Base-by-base conservation (phyloP, 2,329 filamentous ascomycete genomes). In the Aspergillus cejpii region DNA sequence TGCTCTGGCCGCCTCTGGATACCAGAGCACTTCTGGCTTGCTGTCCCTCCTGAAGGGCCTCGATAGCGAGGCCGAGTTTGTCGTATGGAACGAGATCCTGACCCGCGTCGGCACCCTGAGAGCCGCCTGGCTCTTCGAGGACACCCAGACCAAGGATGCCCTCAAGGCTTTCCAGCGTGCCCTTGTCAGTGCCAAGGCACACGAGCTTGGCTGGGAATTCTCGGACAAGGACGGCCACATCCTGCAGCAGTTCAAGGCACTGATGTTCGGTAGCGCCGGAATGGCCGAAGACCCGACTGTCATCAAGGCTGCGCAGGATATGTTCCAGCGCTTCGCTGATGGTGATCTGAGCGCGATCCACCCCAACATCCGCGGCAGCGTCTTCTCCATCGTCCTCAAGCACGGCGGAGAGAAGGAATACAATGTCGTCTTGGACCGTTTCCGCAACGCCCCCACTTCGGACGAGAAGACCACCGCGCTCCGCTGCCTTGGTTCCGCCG, bases 51-150 rank as follows among this genome's bases (percentile, higher is more conserved):
- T 97, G 43, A 86, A 94, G 65, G 83, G 85, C 39, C 92, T 97
- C 62, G 80, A 83, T 60, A 74, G 70, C 50, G 91, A 97, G 71
- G 75, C 81, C 1, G 87, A 94, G 59, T 96, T 89, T 54, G 87
- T 96, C 29, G 91, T 97, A 2, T 97, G 91, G 91, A 89, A 87
- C 55, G 90, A 96, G 67, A 87, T 97, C 47, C 78, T 89, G 39
- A 78, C 84, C 37, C 83, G 89, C 37, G 78, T 96, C 47, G 80
- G 79, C 19, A 77, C 82, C n/a, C 78, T 97, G 27, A 85, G 90
- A 55, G 79, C 79, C 42, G 86, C 91, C 6, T 97, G 90, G 90
- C 74, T 91, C 38, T 94, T 94, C 53, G 88, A 96, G 66, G 85
- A 94, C 47, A 68, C 84, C 49, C 74, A 81, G 49, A 64, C 62